These are phyloP conservation scores for Ottelia alismoides DNA, from an alignment of 106 monocot genomes.

Conservation along the genomic window DNA sequence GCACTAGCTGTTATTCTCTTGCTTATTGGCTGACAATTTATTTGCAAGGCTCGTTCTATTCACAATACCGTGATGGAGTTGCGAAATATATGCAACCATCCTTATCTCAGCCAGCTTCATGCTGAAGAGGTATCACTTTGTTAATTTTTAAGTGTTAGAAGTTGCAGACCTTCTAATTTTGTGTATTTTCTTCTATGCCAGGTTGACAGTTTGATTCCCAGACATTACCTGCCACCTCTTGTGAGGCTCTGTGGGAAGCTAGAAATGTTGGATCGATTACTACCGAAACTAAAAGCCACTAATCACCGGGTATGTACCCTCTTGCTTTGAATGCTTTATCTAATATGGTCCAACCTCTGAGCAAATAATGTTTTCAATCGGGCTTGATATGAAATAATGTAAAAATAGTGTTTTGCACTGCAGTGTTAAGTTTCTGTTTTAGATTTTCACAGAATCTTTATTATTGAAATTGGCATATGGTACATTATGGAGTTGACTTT, in stretches of 20 bases:
- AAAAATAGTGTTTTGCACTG: no score
- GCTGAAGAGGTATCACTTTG: conserved; percentile 59
- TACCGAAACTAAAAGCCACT: conserved; percentile 97
- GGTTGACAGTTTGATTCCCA: conserved; percentile 77
- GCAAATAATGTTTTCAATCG: no score
- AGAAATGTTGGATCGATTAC: conserved; percentile 92
- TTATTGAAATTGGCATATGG: no score
- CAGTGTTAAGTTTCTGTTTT: no score
- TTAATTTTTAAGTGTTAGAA: no score
- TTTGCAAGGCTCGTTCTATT: conserved; percentile 84
- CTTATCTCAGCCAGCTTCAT: conserved; percentile 93
- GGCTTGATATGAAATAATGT: no score
- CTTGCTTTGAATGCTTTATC: not conserved
- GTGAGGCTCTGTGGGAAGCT: conserved; percentile 97
- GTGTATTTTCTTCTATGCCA: conserved; percentile 12
- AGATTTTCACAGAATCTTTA: no score
- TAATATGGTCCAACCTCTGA: no score
- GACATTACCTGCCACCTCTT: conserved; percentile 79
- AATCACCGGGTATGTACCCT: conserved; percentile 60
- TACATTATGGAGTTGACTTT: no score
- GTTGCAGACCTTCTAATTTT: not conserved
- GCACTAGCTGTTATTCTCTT: no score
- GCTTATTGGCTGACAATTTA: no score
- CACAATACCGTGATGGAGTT: conserved; percentile 99
- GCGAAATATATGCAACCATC: conserved; percentile 99